phyloP scores from a whole-genome alignment of 306 rosid species.

The Cyclanthera cordifolia region DNA sequence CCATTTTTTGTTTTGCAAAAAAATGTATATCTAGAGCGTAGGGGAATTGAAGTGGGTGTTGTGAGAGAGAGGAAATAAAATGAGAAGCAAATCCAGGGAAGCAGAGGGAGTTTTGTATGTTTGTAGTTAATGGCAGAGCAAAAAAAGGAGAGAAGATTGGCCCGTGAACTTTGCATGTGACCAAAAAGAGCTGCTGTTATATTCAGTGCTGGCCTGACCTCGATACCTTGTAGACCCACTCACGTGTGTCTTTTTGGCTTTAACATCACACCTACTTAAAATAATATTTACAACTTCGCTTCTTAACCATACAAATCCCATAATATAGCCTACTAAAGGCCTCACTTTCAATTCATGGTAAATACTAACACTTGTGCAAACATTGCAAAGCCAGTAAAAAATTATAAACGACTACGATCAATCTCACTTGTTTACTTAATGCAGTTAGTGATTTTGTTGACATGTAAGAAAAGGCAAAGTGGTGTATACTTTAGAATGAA shows the following conservation, averaged over 20 bases:
- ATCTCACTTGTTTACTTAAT: too few species aligned
- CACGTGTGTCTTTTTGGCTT: conserved; percentile 68
- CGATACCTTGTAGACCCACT: conserved; percentile 73
- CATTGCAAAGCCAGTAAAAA: too few species aligned
- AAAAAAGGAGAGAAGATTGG: conserved; percentile 15
- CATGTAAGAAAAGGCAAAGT: background rate
- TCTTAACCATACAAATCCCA: conserved; percentile 12
- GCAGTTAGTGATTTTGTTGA: background rate
- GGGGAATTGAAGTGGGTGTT: conserved; percentile 3
- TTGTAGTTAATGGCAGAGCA: conserved; percentile 12
- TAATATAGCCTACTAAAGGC: too few species aligned
- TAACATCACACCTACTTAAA: conserved; percentile 30
- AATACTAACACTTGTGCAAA: too few species aligned
- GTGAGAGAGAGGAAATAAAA: background rate
- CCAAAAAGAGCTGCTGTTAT: conserved; percentile 68
- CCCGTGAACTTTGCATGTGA: conserved; percentile 99
- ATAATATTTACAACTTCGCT: too few species aligned
- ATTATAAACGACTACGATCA: background rate
- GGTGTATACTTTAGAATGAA: background rate
- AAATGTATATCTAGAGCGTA: background rate
- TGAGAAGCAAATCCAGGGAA: conserved; percentile 3
- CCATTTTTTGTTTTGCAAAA: background rate
- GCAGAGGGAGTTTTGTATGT: conserved; percentile 2
- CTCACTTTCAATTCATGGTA: too few species aligned
- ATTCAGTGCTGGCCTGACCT: conserved; percentile 60